Evolutionary conservation across 371 early-diverging fungal species (phyloP).

Genomic region (Mucor mucedo): DNA sequence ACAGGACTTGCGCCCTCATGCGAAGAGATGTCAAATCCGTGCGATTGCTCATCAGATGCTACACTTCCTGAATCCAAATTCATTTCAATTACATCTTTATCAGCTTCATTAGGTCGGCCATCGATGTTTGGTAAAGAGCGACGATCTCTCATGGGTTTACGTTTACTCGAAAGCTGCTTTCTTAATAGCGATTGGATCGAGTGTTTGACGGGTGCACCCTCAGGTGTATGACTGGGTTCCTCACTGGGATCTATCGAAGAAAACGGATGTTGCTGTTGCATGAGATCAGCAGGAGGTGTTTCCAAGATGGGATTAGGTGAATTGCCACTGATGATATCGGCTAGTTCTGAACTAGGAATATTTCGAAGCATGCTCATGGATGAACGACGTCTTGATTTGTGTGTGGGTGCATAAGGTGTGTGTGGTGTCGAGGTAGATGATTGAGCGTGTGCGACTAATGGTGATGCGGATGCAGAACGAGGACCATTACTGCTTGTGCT

Average conservation of each 20-base stretch:
- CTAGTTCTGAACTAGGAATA: constrained; percentile 42
- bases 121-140: constrained; percentile 21
- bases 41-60: not conserved
- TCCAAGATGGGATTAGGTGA: constrained; percentile 38
- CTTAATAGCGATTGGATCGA: constrained; percentile 39
- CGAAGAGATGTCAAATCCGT: not conserved
- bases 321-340: constrained; percentile 36
- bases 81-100: constrained; percentile 49
- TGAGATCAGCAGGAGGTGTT: constrained; percentile 24
- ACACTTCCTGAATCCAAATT: constrained; percentile 27
- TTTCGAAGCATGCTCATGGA: constrained; percentile 41
- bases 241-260: constrained; percentile 1
- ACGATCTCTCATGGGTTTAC: constrained; percentile 20
- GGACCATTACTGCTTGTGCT: constrained; percentile 14
- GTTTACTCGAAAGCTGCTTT: constrained; percentile 35
- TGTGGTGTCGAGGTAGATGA: constrained; percentile 20
- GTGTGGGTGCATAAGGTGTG: constrained; percentile 16
- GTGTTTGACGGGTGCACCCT: constrained; percentile 33
- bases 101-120: constrained; percentile 27
- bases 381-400: constrained; percentile 32
- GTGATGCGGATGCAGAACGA: constrained; percentile 23
- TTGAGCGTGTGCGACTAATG: constrained; percentile 14
- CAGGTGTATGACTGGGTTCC: constrained; percentile 1
- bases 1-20: constrained; percentile 20
- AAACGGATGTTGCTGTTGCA: not conserved